Conservation (phyloP, 1,284 basidiomycete species). For the Albatrellus sp. region DNA sequence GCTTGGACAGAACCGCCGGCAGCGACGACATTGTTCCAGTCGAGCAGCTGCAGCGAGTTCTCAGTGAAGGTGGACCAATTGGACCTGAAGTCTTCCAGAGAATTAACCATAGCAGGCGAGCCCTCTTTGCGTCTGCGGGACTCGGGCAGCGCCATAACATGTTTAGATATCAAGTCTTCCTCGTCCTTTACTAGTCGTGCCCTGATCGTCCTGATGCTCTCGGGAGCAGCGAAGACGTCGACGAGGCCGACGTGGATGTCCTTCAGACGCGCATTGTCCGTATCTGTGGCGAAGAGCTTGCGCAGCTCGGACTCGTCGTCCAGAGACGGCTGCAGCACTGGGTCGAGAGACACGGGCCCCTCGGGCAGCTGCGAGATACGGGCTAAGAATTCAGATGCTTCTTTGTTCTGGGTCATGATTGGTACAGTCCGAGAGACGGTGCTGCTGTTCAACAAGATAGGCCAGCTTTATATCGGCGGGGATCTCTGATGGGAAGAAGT, state of each 20-base stretch:
- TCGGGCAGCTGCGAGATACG: conserved; percentile 19
- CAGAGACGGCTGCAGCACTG: conserved; percentile 31
- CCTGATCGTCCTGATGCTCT: conserved; percentile 24
- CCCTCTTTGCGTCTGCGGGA: conserved; percentile 20
- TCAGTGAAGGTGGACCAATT: conserved; percentile 49
- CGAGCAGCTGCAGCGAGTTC: conserved; percentile 36
- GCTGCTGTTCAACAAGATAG: too few relatives aligned
- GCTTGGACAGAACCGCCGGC: conserved; percentile 47
- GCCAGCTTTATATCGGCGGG: too few relatives aligned
- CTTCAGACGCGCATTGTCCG: conserved; percentile 22
- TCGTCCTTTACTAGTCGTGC: conserved; percentile 18
- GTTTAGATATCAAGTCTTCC: conserved; percentile 15
- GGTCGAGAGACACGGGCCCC: conserved; percentile 24
- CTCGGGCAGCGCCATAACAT: conserved; percentile 20
- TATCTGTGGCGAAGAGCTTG: conserved; percentile 33
- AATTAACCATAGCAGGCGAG: conserved; percentile 29
- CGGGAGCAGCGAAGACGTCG: conserved; percentile 32
- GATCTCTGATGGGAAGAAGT: too few relatives aligned
- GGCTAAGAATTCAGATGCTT: conserved; percentile 24
- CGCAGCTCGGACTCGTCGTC: conserved; percentile 35
- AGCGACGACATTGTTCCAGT: conserved; percentile 50
- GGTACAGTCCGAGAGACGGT: too few relatives aligned
- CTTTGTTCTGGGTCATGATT: conserved; percentile 9
- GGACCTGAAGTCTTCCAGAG: conserved; percentile 42
- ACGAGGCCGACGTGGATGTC: conserved; percentile 35